Evolutionary conservation across 2,329 filamentous ascomycete genomes (phyloP).

Genomic region (Fusarium dimerum): DNA sequence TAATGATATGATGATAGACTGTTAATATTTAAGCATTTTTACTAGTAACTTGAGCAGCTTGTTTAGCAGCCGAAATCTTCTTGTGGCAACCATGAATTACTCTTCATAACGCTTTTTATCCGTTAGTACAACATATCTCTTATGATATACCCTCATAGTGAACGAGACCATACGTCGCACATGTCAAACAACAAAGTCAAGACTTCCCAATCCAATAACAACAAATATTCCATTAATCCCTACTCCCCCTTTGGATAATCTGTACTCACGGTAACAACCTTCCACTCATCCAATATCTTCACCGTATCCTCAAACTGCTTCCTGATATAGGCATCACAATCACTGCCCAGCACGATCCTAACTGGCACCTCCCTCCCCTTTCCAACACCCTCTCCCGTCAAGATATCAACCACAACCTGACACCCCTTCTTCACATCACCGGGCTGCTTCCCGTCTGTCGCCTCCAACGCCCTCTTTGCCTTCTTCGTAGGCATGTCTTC

Average conservation of each 20-base stretch:
- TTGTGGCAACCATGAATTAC: no score
- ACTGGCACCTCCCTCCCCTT: slow-evolving; percentile 51
- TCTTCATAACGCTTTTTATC: no score
- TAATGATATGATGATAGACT: not conserved
- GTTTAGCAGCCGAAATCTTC: no score
- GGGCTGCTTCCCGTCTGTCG: slow-evolving; percentile 48
- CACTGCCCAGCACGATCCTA: slow-evolving; percentile 56
- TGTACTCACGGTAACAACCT: slow-evolving; percentile 31
- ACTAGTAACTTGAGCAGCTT: no score
- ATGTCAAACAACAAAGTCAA: no score
- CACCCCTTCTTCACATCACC: slow-evolving; percentile 58
- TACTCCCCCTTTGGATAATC: slow-evolving; percentile 7
- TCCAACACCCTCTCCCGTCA: slow-evolving; percentile 51
- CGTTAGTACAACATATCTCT: no score
- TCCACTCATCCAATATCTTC: slow-evolving; percentile 51
- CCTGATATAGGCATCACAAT: slow-evolving; percentile 45
- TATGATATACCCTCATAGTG: no score
- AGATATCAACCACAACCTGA: slow-evolving; percentile 53
- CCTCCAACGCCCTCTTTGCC: slow-evolving; percentile 32
- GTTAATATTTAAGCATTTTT: not conserved
- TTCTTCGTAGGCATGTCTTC: slow-evolving; percentile 31
- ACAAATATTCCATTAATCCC: no score
- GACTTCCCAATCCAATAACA: no score
- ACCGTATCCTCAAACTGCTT: slow-evolving; percentile 45
- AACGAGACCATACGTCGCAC: no score